phyloP scores from a whole-genome alignment of 148 eudicot genomes.

The Rhododendron ovatum region DNA sequence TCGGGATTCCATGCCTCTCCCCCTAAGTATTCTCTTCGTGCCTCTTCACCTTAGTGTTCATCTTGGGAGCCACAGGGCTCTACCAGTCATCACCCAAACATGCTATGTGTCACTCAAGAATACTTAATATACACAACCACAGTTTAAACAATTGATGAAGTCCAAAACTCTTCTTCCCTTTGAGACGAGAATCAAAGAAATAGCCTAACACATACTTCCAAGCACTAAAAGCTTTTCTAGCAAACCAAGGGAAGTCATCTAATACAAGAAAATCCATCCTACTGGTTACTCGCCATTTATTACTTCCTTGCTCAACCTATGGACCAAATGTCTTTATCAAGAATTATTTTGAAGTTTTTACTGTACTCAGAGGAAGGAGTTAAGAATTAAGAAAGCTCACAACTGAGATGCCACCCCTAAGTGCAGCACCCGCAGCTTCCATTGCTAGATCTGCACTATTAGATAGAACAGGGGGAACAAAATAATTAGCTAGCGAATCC shows the following conservation, averaged over 20 bases:
- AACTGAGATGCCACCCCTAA: constrained; percentile 60
- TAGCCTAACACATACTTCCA: background rate
- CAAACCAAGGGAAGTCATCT: background rate
- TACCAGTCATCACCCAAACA: background rate
- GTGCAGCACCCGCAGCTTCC: constrained; percentile 84
- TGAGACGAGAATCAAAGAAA: background rate
- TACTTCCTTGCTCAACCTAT: too few species aligned
- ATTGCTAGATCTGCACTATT: constrained; percentile 67
- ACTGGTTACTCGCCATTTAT: background rate
- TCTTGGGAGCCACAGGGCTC: background rate
- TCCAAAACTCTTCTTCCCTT: background rate
- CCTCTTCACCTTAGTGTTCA: background rate
- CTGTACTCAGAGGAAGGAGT: background rate
- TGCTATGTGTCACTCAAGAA: background rate
- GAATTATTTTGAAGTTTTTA: background rate
- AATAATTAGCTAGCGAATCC: background rate
- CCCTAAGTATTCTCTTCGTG: background rate
- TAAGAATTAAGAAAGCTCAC: constrained; percentile 34
- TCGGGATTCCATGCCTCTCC: background rate
- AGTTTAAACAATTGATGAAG: background rate
- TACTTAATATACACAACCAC: background rate
- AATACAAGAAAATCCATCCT: background rate
- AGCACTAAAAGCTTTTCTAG: background rate
- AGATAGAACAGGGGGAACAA: background rate
- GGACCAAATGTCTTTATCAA: background rate